A percentile compares a stretch with the other conserved stretches of the same genome.
These are phyloP conservation scores for Hsuehochloa calcarea DNA, from an alignment of 176 grass and related monocot genomes.

Conservation along the genomic window DNA sequence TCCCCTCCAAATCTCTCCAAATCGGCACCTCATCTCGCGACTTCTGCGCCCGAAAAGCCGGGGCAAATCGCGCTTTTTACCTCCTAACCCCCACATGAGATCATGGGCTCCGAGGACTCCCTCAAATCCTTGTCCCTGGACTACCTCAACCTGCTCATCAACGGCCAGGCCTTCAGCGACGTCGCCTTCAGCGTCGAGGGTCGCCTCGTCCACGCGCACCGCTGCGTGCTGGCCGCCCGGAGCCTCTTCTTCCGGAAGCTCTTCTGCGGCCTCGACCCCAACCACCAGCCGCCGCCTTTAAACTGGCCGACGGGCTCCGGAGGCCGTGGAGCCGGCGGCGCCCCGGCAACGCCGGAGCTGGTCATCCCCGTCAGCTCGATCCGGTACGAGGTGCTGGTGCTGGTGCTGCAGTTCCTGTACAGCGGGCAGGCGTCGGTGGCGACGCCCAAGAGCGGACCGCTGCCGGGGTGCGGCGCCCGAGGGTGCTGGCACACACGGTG, in stretches of 20 bases:
- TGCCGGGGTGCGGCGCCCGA: conserved; percentile 35
- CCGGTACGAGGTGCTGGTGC: conserved; percentile 88
- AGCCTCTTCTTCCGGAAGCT: conserved; percentile 95
- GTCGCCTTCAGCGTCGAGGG: conserved; percentile 92
- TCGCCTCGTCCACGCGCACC: conserved; percentile 87
- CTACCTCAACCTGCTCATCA: conserved; percentile 99
- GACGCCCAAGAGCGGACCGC: conserved; percentile 79
- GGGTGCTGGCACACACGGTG: conserved; percentile 55
- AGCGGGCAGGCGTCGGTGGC: conserved; percentile 84
- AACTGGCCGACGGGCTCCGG: neutral
- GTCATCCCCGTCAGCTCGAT: conserved; percentile 93
- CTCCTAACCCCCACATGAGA: conserved; percentile 31
- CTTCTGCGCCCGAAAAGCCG: neutral
- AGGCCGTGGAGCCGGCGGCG: neutral
- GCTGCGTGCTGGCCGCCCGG: conserved; percentile 84
- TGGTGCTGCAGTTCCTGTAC: conserved; percentile 98
- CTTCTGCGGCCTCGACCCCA: conserved; percentile 78
- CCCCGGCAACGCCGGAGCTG: conserved; percentile 31
- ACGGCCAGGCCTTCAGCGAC: conserved; percentile 97
- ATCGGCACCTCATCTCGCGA: neutral
- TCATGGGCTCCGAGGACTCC: conserved; percentile 87
- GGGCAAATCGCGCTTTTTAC: neutral
- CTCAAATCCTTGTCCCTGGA: conserved; percentile 88
- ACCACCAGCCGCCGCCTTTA: conserved; percentile 35
- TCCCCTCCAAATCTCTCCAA: neutral